phyloP scores from a whole-genome alignment of 2,329 filamentous ascomycete species.

The Hypocreales sp. region DNA sequence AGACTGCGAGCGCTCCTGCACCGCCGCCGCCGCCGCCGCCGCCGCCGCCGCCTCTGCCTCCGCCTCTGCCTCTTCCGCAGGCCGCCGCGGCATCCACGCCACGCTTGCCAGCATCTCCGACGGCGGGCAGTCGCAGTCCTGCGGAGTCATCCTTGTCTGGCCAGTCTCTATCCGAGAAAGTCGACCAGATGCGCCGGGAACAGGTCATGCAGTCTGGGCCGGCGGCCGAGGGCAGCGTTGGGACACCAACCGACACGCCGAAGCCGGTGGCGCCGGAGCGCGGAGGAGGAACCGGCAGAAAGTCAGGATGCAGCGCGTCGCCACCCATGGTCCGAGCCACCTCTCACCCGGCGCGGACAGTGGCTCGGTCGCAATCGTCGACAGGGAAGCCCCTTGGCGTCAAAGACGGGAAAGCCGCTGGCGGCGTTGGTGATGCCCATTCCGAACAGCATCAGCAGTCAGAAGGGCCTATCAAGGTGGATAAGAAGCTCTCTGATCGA shows the following conservation, averaged over 20 bases:
- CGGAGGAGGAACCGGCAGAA: slow-evolving; percentile 22
- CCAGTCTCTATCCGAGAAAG: slow-evolving; percentile 25
- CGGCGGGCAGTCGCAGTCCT: slow-evolving; percentile 5
- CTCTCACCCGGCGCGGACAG: slow-evolving; percentile 32
- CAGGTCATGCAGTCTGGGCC: slow-evolving; percentile 17
- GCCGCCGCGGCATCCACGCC: slow-evolving; percentile 1
- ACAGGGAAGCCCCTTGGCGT: slow-evolving; percentile 23
- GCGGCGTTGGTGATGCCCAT: background rate
- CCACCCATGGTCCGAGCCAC: slow-evolving; percentile 37
- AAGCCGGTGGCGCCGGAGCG: slow-evolving; percentile 17
- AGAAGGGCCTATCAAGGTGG: slow-evolving; percentile 31
- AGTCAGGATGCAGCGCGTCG: slow-evolving; percentile 27
- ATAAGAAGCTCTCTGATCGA: slow-evolving; percentile 67
- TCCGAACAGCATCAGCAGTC: slow-evolving; percentile 10
- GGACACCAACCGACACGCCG: slow-evolving; percentile 9
- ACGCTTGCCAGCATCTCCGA: slow-evolving; percentile 9
- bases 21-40: background rate
- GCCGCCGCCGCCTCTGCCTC: background rate
- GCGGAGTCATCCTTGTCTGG: slow-evolving; percentile 6
- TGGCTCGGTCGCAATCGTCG: slow-evolving; percentile 29
- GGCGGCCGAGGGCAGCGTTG: slow-evolving; percentile 1
- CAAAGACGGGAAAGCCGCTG: slow-evolving; percentile 17
- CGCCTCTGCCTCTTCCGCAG: background rate
- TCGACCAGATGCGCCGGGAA: slow-evolving; percentile 36
- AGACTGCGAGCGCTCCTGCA: no score